Percentiles rank a stretch among this genome's conserved stretches.
phyloP scores from a whole-genome alignment of 495 filamentous ascomycete species.

The Neurospora tetraspora region DNA sequence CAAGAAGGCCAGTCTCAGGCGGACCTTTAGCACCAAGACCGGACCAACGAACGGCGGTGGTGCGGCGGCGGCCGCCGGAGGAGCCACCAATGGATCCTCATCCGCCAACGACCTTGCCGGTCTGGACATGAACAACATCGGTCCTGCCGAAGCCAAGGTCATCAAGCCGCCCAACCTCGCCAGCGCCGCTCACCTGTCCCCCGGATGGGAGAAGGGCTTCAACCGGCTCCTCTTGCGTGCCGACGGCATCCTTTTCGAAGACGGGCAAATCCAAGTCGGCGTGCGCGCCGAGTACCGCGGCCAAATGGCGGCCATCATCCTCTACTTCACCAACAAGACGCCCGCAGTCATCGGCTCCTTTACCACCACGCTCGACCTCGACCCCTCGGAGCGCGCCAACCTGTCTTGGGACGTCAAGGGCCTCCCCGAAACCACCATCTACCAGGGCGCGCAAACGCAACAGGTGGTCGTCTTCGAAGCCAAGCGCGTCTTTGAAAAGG shows the following conservation, averaged over 20 bases:
- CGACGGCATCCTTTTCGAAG: constrained; percentile 90
- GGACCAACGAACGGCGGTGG: constrained; percentile 47
- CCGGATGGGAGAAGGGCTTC: constrained; percentile 90
- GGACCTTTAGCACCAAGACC: constrained; percentile 57
- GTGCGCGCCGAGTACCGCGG: constrained; percentile 88
- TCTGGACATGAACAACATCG: constrained; percentile 59
- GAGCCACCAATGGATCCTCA: constrained; percentile 44
- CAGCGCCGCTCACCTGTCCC: constrained; percentile 82
- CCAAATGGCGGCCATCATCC: constrained; percentile 86
- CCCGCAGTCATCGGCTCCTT: constrained; percentile 74
- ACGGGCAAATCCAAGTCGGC: constrained; percentile 87
- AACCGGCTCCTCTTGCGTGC: constrained; percentile 66
- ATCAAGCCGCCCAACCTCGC: constrained; percentile 71
- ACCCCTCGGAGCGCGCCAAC: constrained; percentile 53
- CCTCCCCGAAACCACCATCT: constrained; percentile 75
- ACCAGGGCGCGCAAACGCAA: constrained; percentile 68
- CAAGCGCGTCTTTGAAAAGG: constrained; percentile 67
- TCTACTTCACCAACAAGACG: constrained; percentile 93
- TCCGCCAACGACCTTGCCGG: constrained; percentile 60
- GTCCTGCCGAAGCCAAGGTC: constrained; percentile 43
- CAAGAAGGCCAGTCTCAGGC: constrained; percentile 73
- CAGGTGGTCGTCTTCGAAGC: constrained; percentile 92
- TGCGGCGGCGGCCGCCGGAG: constrained; percentile 47
- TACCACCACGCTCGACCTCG: constrained; percentile 83
- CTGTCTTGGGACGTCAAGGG: constrained; percentile 77